Base-by-base conservation (phyloP, 495 filamentous ascomycete genomes). In the Penicillium ucsense region DNA sequence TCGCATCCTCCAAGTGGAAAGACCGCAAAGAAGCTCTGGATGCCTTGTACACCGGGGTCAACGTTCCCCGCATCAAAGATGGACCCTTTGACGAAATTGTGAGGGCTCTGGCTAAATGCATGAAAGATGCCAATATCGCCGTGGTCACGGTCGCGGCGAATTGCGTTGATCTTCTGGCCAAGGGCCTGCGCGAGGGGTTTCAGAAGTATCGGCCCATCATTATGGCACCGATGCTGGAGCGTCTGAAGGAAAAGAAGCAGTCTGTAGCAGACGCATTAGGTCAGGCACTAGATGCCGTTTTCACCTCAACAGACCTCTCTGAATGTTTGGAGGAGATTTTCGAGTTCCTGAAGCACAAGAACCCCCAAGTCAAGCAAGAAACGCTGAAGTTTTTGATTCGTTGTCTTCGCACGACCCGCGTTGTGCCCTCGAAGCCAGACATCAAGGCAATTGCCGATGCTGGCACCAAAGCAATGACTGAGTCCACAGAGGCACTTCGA, bases 91-190 rank as follows among this genome's bases (percentile, higher is more conserved):
- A 83, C 63, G 89, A 97, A 51, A 81, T 95, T 57, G 79, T 86
- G 38, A 77, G 83, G 38, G 78, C 75, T 4, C 69, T 97, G 38
- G 92, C 92, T 30, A 97, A 96, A 62, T 87, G 79, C 55, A 97
- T 97, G 91, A 97, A 97, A 63, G 94, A 99, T 60, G 92, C 94
- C 41, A 99, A 99, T 58, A 83, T 99, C 57, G 86, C 87, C 6
- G 92, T 97, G 38, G 94, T 94, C 31, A 91, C 86, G 1, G 83
- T 89, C 40, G 92, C 94, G 7, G 91, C 90, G 11, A 92, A 96
- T 60, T 96, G 92, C 63, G 83, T 95, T 35, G 91, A 96, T 52
- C 71, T 86, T 6, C 69, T 97, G n/a, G 92, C 90, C 8, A 94
- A 88, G 60, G 94, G 94, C 11, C 62, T 97, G 43, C 80, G 88